Base-by-base conservation (phyloP, 1,284 basidiomycete genomes). In the Salmacisia buchloeana region DNA sequence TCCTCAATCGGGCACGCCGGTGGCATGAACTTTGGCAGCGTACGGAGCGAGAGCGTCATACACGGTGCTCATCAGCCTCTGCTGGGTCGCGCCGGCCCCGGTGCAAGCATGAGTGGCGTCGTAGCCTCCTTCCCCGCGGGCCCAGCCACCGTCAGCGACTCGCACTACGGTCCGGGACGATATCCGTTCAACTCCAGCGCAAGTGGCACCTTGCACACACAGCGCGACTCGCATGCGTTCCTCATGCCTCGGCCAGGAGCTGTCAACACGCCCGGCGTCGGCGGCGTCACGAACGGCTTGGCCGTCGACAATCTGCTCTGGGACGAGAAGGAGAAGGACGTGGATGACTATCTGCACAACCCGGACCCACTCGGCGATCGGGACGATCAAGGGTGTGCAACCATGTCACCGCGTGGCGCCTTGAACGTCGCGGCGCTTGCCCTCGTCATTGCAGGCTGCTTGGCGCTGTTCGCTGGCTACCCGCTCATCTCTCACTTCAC, bases 341-440 rank as follows among this genome's bases (percentile, higher is more conserved):
- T 69, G 3, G 74, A 76, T 54, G 74, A 76, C 63, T 74, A 74
- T 57, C 67, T 75, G 5, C 60, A 61, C 29, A 61, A 31, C 25
- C 43, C 46, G 1, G 60, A 61, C 36, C 41, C 41, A 7, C n/a
- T 15, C n/a, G 18, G 15, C 2, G 60, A 61, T 33, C 33, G 27
- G 60, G 38, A 61, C 6, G 27, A 25, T 6, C 21, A 61, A 33
- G 43, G 59, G 12, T 45, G 59, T 21, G 27, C 43, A 18, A 45
- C 27, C 6, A 54, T 38, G 35, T 38, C 33, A 15, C 34, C 46
- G 21, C 23, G 46, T 2, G 60, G 60, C 5, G 6, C 36, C 25
- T 23, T 61, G n/a, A 61, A 61, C 38, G 45, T 61, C 15, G 45
- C 29, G 9, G 46, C 45, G 15, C 13, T 61, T 5, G 33, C 34